Evolutionary conservation across 495 filamentous ascomycete species (phyloP), one percentile per base, ranked within the genome.

Genomic region (Penicillium silybi): DNA sequence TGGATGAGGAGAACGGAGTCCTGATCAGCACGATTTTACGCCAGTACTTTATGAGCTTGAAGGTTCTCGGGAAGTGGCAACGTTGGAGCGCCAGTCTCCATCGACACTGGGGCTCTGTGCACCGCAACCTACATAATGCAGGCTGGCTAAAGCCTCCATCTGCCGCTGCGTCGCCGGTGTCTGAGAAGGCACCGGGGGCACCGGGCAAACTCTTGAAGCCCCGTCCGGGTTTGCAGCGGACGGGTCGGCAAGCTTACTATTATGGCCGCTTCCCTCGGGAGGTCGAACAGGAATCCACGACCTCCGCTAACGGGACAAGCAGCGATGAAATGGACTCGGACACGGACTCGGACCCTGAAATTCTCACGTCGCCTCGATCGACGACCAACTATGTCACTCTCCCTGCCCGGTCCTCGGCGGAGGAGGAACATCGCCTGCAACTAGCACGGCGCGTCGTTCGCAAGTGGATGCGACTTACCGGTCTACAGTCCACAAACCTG

Each of bases 31-130:
- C 83, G 52, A 84, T 96, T 52, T 73, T 96, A 19, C 82, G 91
- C 4, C 91, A 95, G 65, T 95, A 95, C 59, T 95, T 96, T 63
- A 81, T 92, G 75, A 85, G 83, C 10, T 71, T 95, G 16, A 90
- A 89, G 50, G 83, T 91, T 0, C 65, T 95, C 46, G 85, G 87
- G 3, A 77, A 78, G 57, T 95, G 91, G 91, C 76, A 76, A 41
- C 68, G 77, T 16, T 86, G 86, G 85, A 78, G 81, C 37, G 63
- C 67, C 6, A 72, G 69, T 56, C 62, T 90, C 54, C 70, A 73
- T 0, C 68, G 77, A 2, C 82, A 87, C 60, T 93, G 88, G 83
- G 66, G 64, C 22, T 53, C 64, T 5, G 79, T 92, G 2, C 83
- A 84, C 10, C 67, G 75, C 5, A 72, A 74, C 16, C 61, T 88